Evolutionary conservation across 192 early-diverging fungal species (phyloP).

Genomic region (Chytriomyces confervae): DNA sequence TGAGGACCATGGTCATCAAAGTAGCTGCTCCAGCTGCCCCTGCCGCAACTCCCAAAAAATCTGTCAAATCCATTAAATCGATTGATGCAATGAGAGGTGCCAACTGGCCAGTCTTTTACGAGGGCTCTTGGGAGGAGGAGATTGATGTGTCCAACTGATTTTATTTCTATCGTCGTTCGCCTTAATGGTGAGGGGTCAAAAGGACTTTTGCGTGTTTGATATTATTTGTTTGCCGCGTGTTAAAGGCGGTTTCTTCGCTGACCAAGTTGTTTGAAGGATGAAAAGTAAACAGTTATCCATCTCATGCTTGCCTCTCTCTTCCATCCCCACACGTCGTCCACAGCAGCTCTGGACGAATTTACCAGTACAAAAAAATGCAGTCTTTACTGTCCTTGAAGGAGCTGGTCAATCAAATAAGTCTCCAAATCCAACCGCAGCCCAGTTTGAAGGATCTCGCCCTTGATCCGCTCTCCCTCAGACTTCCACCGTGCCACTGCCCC

Average conservation of each 20-base stretch:
- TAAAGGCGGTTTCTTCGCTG: too few relatives aligned
- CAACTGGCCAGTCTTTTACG: constrained; percentile 29
- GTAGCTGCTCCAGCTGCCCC: background rate
- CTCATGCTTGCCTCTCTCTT: too few relatives aligned
- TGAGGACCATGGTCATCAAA: constrained; percentile 18
- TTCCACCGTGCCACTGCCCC: background rate
- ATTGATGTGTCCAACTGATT: background rate
- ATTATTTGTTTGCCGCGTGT: too few relatives aligned
- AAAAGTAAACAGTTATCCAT: too few relatives aligned
- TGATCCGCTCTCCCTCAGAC: background rate
- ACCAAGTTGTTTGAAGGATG: too few relatives aligned
- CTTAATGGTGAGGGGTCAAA: too few relatives aligned
- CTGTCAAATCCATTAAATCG: background rate
- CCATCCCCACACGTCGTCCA: too few relatives aligned
- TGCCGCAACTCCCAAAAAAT: background rate
- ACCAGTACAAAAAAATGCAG: too few relatives aligned
- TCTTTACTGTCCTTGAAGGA: too few relatives aligned
- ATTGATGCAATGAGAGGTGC: constrained; percentile 31
- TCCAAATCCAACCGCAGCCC: background rate
- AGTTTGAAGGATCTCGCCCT: background rate
- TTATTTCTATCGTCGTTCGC: too few relatives aligned
- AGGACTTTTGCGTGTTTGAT: too few relatives aligned
- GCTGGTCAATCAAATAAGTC: background rate
- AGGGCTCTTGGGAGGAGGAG: constrained; percentile 12
- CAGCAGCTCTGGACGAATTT: too few relatives aligned